Conservation (phyloP, 1,284 basidiomycete genomes). For the Amylostereum areolatum region DNA sequence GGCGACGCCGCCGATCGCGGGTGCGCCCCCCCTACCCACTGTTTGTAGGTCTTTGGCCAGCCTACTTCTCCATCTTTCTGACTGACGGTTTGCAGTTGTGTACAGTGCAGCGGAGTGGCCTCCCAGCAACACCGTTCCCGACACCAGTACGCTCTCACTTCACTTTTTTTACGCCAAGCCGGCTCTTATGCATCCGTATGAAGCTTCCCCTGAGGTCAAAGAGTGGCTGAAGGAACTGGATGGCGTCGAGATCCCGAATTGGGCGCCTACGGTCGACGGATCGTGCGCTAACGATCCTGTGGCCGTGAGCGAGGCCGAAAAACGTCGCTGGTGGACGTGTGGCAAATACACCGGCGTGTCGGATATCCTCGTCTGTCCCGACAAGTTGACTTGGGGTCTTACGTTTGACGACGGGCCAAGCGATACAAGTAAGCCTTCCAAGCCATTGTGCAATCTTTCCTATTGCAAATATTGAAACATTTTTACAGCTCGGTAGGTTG, state of each 20-base stretch:
- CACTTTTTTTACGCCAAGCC: background rate
- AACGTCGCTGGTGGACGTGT: conserved; percentile 84
- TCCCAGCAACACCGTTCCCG: conserved; percentile 58
- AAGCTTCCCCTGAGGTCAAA: conserved; percentile 59
- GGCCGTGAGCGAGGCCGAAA: conserved; percentile 51
- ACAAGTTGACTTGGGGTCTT: conserved; percentile 77
- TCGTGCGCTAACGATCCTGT: conserved; percentile 56
- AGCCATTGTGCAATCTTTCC: conserved; percentile 5
- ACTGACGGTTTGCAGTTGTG: conserved; percentile 34
- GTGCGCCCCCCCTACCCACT: conserved; percentile 60
- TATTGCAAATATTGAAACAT: conserved; percentile 10
- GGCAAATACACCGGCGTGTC: conserved; percentile 69
- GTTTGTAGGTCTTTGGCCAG: conserved; percentile 40
- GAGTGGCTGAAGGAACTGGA: conserved; percentile 76
- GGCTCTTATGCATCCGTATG: background rate
- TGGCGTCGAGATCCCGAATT: conserved; percentile 62
- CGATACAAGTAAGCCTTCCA: conserved; percentile 58
- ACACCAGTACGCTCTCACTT: conserved; percentile 40
- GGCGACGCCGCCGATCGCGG: conserved; percentile 50
- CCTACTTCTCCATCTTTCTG: conserved; percentile 7
- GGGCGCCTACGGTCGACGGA: conserved; percentile 57
- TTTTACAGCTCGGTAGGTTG: conserved; percentile 38
- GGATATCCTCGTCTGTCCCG: conserved; percentile 71
- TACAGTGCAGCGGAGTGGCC: conserved; percentile 56
- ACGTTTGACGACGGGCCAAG: conserved; percentile 85